These are phyloP conservation scores for Scheffersomyces lignosus DNA, from an alignment of 805 yeast species.

Conservation along the genomic window DNA sequence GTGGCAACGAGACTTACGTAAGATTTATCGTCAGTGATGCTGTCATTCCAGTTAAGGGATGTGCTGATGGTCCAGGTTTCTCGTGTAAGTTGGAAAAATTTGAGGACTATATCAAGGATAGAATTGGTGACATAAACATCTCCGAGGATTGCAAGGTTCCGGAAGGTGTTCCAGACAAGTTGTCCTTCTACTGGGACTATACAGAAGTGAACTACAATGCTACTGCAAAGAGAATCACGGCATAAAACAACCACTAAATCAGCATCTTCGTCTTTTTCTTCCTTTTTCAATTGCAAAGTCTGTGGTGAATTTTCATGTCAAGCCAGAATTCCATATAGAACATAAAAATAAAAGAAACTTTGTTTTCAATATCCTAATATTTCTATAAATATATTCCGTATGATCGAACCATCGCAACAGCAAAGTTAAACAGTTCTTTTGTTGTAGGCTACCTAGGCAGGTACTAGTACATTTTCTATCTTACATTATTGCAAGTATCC, in stretches of 20 bases:
- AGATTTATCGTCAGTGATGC: conserved; percentile 55
- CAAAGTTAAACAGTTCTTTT: too few species aligned
- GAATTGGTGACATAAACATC: conserved; percentile 27
- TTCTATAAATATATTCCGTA: too few species aligned
- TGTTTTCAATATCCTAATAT: too few species aligned
- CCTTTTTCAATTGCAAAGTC: too few species aligned
- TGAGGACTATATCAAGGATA: conserved; percentile 25
- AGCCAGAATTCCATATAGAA: too few species aligned
- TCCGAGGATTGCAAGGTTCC: conserved; percentile 25
- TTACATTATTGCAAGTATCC: too few species aligned
- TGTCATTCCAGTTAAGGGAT: conserved; percentile 49
- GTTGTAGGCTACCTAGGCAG: too few species aligned
- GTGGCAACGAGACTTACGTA: conserved; percentile 43
- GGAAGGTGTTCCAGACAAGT: conserved; percentile 20
- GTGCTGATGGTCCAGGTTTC: conserved; percentile 56
- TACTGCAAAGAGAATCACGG: conserved; percentile 1
- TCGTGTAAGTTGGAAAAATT: conserved; percentile 36
- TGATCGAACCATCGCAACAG: too few species aligned
- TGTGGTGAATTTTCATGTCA: too few species aligned
- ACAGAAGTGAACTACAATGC: conserved; percentile 21
- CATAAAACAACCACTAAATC: not conserved
- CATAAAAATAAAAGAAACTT: too few species aligned
- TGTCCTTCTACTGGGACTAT: conserved; percentile 46
- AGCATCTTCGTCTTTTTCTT: too few species aligned
- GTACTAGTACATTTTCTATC: too few species aligned